Conservation (phyloP, 495 filamentous ascomycete genomes). For the Aspergillus ellipticus region DNA sequence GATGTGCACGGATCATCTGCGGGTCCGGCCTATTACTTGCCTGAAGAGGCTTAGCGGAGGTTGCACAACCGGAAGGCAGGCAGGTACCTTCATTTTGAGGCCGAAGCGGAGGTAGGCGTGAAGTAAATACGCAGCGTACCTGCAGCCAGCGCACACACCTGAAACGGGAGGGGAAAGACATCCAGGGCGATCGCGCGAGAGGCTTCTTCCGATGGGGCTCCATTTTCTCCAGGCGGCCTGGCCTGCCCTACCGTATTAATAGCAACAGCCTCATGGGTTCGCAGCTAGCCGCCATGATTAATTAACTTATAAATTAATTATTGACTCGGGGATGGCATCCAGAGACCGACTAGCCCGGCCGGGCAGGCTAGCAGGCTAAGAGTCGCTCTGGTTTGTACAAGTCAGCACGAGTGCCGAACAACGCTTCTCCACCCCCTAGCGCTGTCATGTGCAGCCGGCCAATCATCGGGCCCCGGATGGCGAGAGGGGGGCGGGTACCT, state of each 20-base stretch:
- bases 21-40: not conserved
- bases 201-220: not conserved
- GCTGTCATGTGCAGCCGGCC: conserved; percentile 17
- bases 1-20: conserved; percentile 16
- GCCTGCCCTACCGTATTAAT: not conserved
- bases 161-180: not conserved
- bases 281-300: not conserved
- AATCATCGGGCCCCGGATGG: conserved; percentile 3
- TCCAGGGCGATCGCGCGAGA: not conserved
- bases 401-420: conserved; percentile 16
- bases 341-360: not conserved
- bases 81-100: conserved; percentile 1
- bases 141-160: not conserved
- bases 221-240: not conserved
- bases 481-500: conserved; percentile 14
- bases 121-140: not conserved
- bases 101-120: not conserved
- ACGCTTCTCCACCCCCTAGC: conserved; percentile 10
- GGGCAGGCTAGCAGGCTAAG: no score
- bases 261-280: not conserved
- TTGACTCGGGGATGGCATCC: conserved; percentile 1
- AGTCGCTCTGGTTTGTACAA: not conserved
- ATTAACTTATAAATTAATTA: not conserved
- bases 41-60: not conserved
- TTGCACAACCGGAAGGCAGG: not conserved